Evolutionary conservation across 805 yeast species (phyloP).

Genomic region (Wickerhamiella cacticola): DNA sequence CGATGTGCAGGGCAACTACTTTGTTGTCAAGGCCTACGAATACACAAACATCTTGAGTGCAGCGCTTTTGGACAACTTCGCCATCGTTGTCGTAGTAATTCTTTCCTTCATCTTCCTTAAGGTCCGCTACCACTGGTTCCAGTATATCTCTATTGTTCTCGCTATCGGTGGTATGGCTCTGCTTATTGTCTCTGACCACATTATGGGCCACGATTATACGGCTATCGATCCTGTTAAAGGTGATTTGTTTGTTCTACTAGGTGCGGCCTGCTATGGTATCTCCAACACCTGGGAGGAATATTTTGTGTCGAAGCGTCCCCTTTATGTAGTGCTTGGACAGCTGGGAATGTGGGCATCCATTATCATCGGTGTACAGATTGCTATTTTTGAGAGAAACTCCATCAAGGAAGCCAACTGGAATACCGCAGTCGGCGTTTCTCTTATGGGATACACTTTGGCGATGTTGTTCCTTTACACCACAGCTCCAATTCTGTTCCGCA

Average conservation of each 20-base stretch:
- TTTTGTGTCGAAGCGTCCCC: conserved; percentile 35
- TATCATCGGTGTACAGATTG: conserved; percentile 36
- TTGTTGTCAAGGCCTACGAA: conserved; percentile 35
- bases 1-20: conserved; percentile 38
- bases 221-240: conserved; percentile 35
- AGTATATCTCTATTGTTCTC: conserved; percentile 31
- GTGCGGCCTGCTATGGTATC: conserved; percentile 36
- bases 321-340: conserved; percentile 36
- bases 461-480: conserved; percentile 33
- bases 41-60: conserved; percentile 36
- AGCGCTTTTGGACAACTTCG: conserved; percentile 35
- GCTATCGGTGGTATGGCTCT: conserved; percentile 36
- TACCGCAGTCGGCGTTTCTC: conserved; percentile 33
- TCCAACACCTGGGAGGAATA: conserved; percentile 36
- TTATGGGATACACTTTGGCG: conserved; percentile 33
- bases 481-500: conserved; percentile 35
- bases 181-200: conserved; percentile 32
- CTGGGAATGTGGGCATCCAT: conserved; percentile 34
- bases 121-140: conserved; percentile 38
- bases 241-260: conserved; percentile 34
- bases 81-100: conserved; percentile 35
- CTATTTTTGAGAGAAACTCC: conserved; percentile 33
- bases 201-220: conserved; percentile 32
- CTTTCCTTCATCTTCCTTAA: conserved; percentile 33
- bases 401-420: conserved; percentile 32